Base-by-base conservation (phyloP, 257 asterid species). In the Echium plantagineum region DNA sequence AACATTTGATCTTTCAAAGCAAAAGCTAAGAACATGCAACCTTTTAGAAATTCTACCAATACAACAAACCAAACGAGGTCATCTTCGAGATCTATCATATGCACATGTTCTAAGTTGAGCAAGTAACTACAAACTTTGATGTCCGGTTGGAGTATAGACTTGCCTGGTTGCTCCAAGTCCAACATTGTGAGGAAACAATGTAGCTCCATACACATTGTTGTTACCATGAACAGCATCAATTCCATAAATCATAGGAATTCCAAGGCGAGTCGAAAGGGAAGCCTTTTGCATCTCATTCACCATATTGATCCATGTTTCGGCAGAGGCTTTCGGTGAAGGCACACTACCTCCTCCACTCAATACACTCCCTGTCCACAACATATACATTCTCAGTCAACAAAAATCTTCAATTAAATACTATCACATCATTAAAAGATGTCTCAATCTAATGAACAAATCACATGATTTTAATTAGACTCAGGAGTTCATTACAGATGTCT, bases 181-280 rank as follows among this genome's bases (percentile, higher is more conserved):
- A 30, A 71, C 26, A 9, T 71, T 71, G 58, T 70, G 75, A 7
- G 75, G 75, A 17, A 71, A 71, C 2, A 71, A 22, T 2, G 75
- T 71, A 7, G 75, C 66, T 48, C 62, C 62, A 12, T 60, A 66
- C 2, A 59, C 71, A 53, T 57, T 66, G 21, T 72, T 66, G 9
- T 72, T 66, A 22, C 68, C 72, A 20, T 67, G 77, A 55, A 72
- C 65, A 32, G 71, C 75, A 65, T 71, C 75, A 65, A 49, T 65
- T 1, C 75, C 75, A 30, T 58, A 59, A 49, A 71, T 61, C 21
- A 61, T 56, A 0, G 75, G 75, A 53, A 72, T 72, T 21, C 64
- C 60, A 26, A 67, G 73, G 12, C 73, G 47, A 21, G 38, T 63
- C 0, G 77, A 67, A n/a, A 72, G 48, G 28, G 77, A 46, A 19